Percentiles rank a stretch among this genome's conserved stretches.
Evolutionary conservation across 129 eudicot species (phyloP).

Genomic region (Escallonia rubra): DNA sequence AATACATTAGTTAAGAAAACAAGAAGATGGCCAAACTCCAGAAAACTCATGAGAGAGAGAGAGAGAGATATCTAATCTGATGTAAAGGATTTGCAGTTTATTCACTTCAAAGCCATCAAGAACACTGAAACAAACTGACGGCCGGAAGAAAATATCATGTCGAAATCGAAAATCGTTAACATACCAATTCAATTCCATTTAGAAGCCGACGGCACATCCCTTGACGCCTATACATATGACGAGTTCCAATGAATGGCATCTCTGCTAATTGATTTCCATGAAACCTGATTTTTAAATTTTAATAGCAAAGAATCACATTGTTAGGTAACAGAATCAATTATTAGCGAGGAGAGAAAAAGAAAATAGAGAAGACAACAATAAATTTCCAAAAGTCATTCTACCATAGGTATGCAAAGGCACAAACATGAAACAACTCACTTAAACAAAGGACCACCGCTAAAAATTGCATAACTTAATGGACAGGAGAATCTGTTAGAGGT

Average conservation of each 20-base stretch:
- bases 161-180: conserved; percentile 7
- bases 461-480: not conserved
- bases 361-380: not conserved
- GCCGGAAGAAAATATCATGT: not conserved
- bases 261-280: conserved; percentile 83
- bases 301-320: too few species aligned
- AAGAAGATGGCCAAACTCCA: too few species aligned
- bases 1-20: not conserved
- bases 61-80: too few species aligned
- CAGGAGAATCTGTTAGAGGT: not conserved
- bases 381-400: not conserved
- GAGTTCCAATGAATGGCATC: conserved; percentile 98
- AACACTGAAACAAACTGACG: not conserved
- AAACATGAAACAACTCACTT: not conserved
- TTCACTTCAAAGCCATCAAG: not conserved
- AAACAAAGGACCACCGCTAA: not conserved
- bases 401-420: not conserved
- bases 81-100: too few species aligned
- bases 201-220: conserved; percentile 94
- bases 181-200: conserved; percentile 72
- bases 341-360: not conserved
- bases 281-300: conserved; percentile 30
- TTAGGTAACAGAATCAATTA: too few species aligned
- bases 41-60: too few species aligned
- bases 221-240: conserved; percentile 79